Conservation (phyloP, 768 basidiomycete genomes). For the Collybia sordida region DNA sequence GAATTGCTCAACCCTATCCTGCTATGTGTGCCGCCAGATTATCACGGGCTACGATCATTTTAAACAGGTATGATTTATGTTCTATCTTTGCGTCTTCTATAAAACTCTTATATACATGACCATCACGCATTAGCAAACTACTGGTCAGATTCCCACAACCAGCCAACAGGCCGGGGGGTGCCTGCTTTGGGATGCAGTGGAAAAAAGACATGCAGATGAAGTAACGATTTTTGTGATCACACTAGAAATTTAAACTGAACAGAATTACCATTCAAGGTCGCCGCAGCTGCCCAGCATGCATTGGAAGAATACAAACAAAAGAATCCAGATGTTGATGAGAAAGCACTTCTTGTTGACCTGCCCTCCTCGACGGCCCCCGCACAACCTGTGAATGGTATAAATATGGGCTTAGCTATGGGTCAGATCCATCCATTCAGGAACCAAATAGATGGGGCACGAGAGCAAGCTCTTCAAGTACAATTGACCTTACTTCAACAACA, state of each 20-base stretch:
- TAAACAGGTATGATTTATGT: slow-evolving; percentile 37
- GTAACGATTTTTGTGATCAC: slow-evolving; percentile 27
- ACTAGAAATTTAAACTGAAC: background rate
- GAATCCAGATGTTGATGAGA: slow-evolving; percentile 61
- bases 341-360: slow-evolving; percentile 63
- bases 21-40: slow-evolving; percentile 78
- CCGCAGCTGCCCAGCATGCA: slow-evolving; percentile 64
- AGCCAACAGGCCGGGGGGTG: slow-evolving; percentile 43
- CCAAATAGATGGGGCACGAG: too few species aligned
- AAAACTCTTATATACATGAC: slow-evolving; percentile 12
- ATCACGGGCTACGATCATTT: slow-evolving; percentile 83
- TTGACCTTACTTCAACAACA: background rate
- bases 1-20: slow-evolving; percentile 70
- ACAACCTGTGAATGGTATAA: background rate
- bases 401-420: too few species aligned
- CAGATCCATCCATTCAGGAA: too few species aligned
- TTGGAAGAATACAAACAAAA: slow-evolving; percentile 54
- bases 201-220: slow-evolving; percentile 65
- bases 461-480: background rate
- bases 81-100: background rate
- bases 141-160: slow-evolving; percentile 10
- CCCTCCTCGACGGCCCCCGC: slow-evolving; percentile 34
- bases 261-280: slow-evolving; percentile 45
- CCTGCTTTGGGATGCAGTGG: slow-evolving; percentile 65
- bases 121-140: background rate